These are phyloP conservation scores for Phalaenopsis hybrid DNA, from an alignment of 116 monocot species.

Conservation along the genomic window DNA sequence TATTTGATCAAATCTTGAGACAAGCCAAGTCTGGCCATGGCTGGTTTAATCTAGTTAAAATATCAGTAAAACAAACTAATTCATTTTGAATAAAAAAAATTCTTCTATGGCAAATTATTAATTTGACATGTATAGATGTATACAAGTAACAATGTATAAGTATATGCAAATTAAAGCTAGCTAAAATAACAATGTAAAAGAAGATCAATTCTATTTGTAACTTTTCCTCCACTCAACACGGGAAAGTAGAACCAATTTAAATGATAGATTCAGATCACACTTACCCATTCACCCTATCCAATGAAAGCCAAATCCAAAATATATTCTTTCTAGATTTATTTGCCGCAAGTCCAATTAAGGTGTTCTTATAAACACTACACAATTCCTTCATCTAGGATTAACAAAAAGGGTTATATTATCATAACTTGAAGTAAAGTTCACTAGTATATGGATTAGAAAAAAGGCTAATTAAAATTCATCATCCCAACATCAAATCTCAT, in stretches of 20 bases:
- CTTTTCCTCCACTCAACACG: not conserved
- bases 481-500: not conserved
- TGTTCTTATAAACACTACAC: not conserved
- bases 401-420: not conserved
- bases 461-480: too few relatives aligned
- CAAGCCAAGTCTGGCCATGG: too few relatives aligned
- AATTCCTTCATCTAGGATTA: not conserved
- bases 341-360: not conserved
- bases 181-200: not conserved
- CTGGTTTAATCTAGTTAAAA: too few relatives aligned
- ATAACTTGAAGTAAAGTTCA: not conserved
- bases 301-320: not conserved
- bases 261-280: not conserved
- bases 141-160: too few relatives aligned
- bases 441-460: not conserved
- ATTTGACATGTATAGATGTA: too few relatives aligned
- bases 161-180: too few relatives aligned
- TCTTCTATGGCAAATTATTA: too few relatives aligned
- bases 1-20: too few relatives aligned
- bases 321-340: not conserved
- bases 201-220: not conserved
- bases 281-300: not conserved
- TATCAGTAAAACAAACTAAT: too few relatives aligned
- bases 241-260: not conserved
- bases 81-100: too few relatives aligned